Evolutionary conservation across 192 early-diverging fungal genomes (phyloP).

Genomic region (Pilobolus umbonatus): DNA sequence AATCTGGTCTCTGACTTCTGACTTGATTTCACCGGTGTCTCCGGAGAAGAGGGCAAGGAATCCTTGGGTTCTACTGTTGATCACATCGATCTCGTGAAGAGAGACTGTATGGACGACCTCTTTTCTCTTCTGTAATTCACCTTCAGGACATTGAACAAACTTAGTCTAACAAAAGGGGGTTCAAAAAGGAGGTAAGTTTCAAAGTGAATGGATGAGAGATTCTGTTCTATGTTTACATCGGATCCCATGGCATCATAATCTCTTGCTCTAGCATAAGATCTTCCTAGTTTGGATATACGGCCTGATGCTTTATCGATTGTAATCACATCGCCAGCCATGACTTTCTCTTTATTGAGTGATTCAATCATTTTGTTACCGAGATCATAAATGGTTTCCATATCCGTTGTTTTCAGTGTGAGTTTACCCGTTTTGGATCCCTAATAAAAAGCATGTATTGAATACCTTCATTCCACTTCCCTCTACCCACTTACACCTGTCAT

Average conservation of each 20-base stretch:
- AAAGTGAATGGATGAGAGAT: too few relatives aligned
- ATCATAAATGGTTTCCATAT: conserved; percentile 99
- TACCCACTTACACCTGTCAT: conserved; percentile 74
- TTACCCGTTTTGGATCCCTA: conserved; percentile 95
- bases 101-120: conserved; percentile 97
- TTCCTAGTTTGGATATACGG: conserved; percentile 89
- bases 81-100: conserved; percentile 99
- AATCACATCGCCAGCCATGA: conserved; percentile 95
- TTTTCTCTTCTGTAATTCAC: conserved; percentile 95
- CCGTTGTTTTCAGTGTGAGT: conserved; percentile 97
- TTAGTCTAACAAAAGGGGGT: conserved; percentile 52
- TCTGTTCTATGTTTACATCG: conserved; percentile 72
- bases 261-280: conserved; percentile 94
- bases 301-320: conserved; percentile 98
- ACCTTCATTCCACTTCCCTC: neutral
- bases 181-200: neutral
- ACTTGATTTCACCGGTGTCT: conserved; percentile 98
- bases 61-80: conserved; percentile 95
- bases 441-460: neutral
- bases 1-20: conserved; percentile 96
- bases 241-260: conserved; percentile 99
- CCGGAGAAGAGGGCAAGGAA: conserved; percentile 97
- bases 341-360: conserved; percentile 95
- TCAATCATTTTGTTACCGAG: conserved; percentile 99
- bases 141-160: conserved; percentile 99